Base-by-base conservation (phyloP, 1,284 basidiomycete genomes). In the Ustilago nuda region DNA sequence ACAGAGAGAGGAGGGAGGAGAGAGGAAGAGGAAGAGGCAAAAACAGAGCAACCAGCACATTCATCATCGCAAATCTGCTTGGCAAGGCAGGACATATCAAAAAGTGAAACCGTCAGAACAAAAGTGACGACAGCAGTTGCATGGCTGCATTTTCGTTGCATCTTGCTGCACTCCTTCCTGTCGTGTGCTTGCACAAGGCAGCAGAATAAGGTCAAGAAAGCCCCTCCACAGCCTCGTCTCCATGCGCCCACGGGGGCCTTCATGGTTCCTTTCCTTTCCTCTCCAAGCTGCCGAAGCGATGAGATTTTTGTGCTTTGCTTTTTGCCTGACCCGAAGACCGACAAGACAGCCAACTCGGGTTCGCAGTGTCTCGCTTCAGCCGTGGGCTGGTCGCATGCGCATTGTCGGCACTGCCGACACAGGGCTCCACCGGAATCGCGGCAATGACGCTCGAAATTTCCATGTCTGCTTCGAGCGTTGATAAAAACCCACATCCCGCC, bases 211-310 rank as follows among this genome's bases (percentile, higher is more conserved):
- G 23, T 27, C 17, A 19, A 19, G 7, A 11, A 45, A 45, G 17
- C 7, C 6, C 17, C 53, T 55, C 53, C 36, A 23, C 53, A 55
- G 27, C 35, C 36, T 55, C 36, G n/a, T 39, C 35, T 55, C 8
- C n/a, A 37, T 39, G 53, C 53, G 53, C 36, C 53, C 53, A 41
- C 30, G 53, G 53, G 53, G 53, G 19, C 36, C 53, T 23, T 41
- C 36, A 39, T 19, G 11, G 15, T 19, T 17, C 4, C 5, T 12
- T 17, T 9, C 19, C 23, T 27, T 27, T 27, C 23, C 23, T 27
- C 23, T 27, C 23, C 23, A 27, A 27, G 23, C 23, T 27, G 23
- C 23, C 23, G 23, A 27, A 27, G 23, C 3, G 23, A 27, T 3
- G 23, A 27, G 23, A 27, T 27, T 46, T 46, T 36, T 53, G 36